Evolutionary conservation across 352 stramenopile species (phyloP), one percentile per base, ranked within the genome.

Genomic region (Globisporangium iwayamae): DNA sequence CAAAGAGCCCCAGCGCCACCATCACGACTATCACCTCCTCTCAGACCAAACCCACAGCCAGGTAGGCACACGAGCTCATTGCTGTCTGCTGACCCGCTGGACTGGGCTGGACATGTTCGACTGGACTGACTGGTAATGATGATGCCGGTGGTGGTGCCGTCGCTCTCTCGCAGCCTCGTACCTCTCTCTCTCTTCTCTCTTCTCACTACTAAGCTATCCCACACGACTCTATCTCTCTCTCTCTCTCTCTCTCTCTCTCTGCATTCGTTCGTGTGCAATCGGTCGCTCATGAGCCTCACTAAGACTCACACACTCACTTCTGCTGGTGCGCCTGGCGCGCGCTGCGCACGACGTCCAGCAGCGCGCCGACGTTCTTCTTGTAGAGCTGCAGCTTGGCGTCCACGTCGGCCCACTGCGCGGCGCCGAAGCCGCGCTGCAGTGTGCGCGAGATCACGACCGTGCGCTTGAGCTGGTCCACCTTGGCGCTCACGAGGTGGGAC

Each of bases 401-500:
- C 28, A 98, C 75, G 41, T 90, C 81, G 63, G 89, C 87, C 94
- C 94, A 98, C 73, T 98, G 85, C 41, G 89, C 79, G 14, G 78
- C 72, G 53, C 90, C 89, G 67, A 98, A 98, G 41, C 83, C 74
- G 47, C 85, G 83, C 71, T 89, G 75, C 56, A 93, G 71, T 54
- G 75, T 77, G 62, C 79, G 83, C 50, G 81, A 89, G 55, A 96
- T 83, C 67, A 97, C 89, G 34, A 98, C 89, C 20, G 90, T 95
- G 65, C 93, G 80, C 57, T 84, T 78, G 59, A 98, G 76, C 71
- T 98, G 95, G 75, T 98, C 93, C 72, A 98, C 97, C 75, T 98
- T 98, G 63, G 95, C 95, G 34, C 75, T 85, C 64, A 98, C 78
- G 22, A 98, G 68, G 38, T 91, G 91, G 36, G 82, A 83, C 46